phyloP scores from a whole-genome alignment of 495 filamentous ascomycete species.

The Peziza echinospora region DNA sequence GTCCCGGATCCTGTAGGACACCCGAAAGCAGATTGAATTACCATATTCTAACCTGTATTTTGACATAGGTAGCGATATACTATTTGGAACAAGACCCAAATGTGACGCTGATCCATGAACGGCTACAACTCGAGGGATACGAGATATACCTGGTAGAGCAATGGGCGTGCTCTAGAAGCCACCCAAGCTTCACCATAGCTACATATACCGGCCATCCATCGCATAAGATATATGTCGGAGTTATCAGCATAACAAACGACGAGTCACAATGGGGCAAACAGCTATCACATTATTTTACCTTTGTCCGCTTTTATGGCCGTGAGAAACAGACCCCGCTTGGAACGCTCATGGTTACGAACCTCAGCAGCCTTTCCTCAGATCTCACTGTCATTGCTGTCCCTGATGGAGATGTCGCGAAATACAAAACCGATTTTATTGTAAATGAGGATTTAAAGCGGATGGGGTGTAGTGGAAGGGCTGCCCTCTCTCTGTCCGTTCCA shows the following conservation, averaged over 20 bases:
- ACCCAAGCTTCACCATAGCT: constrained; percentile 79
- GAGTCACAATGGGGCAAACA: not conserved
- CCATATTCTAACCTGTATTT: too few species aligned
- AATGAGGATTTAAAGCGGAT: constrained; percentile 87
- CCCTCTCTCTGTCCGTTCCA: constrained; percentile 55
- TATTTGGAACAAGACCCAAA: constrained; percentile 78
- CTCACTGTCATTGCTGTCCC: constrained; percentile 77
- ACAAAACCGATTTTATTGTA: constrained; percentile 73
- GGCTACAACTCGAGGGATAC: constrained; percentile 52
- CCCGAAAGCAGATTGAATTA: too few species aligned
- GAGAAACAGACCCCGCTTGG: constrained; percentile 60
- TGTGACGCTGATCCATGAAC: constrained; percentile 51
- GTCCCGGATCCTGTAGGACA: not conserved
- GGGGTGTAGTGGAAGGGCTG: constrained; percentile 75
- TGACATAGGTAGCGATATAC: constrained; percentile 16
- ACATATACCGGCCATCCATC: constrained; percentile 80
- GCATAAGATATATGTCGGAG: constrained; percentile 54
- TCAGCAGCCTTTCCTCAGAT: constrained; percentile 71
- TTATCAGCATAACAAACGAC: constrained; percentile 34
- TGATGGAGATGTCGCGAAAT: constrained; percentile 59
- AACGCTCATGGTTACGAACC: constrained; percentile 78
- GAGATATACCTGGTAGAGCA: constrained; percentile 92
- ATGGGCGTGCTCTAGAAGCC: constrained; percentile 41
- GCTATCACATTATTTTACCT: not conserved
- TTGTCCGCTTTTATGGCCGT: constrained; percentile 5